phyloP scores from a whole-genome alignment of 768 basidiomycete genomes.

The Dendrothele bispora region DNA sequence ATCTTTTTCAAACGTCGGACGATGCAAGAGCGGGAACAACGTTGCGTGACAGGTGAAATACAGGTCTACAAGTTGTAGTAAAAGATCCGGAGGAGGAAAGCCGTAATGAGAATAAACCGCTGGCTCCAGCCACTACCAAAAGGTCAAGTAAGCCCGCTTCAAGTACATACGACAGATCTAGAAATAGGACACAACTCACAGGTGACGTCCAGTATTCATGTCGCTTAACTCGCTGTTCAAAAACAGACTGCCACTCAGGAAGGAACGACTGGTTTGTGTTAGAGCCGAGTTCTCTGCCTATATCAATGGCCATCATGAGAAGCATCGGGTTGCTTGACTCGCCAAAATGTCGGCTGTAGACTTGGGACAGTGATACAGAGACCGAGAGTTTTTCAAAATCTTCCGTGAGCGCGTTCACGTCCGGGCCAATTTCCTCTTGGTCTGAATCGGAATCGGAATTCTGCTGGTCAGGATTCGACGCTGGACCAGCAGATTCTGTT shows the following conservation, averaged over 20 bases:
- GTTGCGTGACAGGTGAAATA: conserved; percentile 45
- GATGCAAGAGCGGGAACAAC: conserved; percentile 49
- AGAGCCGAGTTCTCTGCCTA: no score
- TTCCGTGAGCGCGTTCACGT: no score
- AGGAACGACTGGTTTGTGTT: background rate
- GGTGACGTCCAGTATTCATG: conserved; percentile 22
- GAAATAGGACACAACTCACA: conserved; percentile 1
- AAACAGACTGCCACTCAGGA: no score
- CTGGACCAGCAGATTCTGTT: no score
- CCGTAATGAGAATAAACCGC: conserved; percentile 16
- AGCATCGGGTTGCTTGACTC: conserved; percentile 33
- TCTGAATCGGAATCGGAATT: no score
- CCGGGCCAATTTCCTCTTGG: no score
- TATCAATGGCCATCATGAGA: conserved; percentile 34
- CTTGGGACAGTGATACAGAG: no score
- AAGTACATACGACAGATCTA: background rate
- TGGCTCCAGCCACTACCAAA: conserved; percentile 10
- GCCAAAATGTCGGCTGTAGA: conserved; percentile 32
- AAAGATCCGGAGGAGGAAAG: conserved; percentile 41
- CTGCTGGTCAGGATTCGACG: no score
- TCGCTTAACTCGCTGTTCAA: no score
- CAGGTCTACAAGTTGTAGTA: conserved; percentile 38
- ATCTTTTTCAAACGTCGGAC: conserved; percentile 43
- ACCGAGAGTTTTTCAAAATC: no score
- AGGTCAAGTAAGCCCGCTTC: no score